These are phyloP conservation scores for Sedum album DNA, from an alignment of 164 flowering plant species.

Conservation along the genomic window DNA sequence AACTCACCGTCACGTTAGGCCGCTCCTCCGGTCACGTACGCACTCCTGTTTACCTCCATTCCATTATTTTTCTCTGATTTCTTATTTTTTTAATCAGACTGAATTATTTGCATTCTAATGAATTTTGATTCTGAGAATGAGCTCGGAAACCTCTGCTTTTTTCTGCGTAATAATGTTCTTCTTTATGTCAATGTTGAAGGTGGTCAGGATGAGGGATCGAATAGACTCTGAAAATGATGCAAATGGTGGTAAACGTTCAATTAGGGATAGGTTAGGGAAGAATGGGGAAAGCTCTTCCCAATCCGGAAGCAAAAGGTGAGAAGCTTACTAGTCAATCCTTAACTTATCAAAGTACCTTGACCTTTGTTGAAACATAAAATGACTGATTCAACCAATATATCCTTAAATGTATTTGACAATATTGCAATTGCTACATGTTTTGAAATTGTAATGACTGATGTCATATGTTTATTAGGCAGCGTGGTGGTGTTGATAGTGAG, in stretches of 20 bases:
- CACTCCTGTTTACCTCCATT: not conserved
- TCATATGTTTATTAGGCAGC: not conserved
- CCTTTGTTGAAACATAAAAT: too few species aligned
- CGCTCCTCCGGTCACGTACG: constrained; percentile 36
- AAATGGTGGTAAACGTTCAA: constrained; percentile 21
- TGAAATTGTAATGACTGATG: not conserved
- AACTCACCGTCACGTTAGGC: constrained; percentile 38
- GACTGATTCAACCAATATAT: too few species aligned
- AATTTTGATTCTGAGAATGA: not conserved
- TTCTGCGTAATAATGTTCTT: not conserved
- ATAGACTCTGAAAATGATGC: constrained; percentile 8
- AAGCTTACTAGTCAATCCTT: not conserved
- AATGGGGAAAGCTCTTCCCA: constrained; percentile 13
- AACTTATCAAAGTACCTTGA: too few species aligned
- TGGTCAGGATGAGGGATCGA: constrained; percentile 26
- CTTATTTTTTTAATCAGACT: not conserved
- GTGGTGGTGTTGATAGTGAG: not conserved
- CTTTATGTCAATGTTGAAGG: constrained; percentile 14
- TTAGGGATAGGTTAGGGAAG: constrained; percentile 17
- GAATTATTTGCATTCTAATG: not conserved
- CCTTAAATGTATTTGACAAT: not conserved
- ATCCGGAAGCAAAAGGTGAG: constrained; percentile 18
- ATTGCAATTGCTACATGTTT: not conserved
- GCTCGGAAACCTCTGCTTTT: not conserved
- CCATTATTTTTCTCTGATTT: not conserved